Evolutionary conservation across 2,329 filamentous ascomycete species (phyloP).

Genomic region (Pseudocercospora macadamiae): DNA sequence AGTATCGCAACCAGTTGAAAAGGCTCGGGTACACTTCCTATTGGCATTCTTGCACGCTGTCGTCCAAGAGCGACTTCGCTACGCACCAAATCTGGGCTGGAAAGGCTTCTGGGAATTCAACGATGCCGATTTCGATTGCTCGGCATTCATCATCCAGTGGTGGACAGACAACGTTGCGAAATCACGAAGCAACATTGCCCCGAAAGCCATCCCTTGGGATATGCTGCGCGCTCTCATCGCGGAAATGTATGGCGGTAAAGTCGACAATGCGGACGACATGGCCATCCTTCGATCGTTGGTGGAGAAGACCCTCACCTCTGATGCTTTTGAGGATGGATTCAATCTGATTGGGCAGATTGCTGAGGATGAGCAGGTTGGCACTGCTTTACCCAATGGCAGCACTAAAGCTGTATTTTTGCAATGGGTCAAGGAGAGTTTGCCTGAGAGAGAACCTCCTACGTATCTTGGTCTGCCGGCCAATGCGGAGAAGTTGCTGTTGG

Average conservation of each 20-base stretch:
- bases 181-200: slow-evolving; percentile 88
- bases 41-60: slow-evolving; percentile 95
- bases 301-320: slow-evolving; percentile 75
- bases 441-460: slow-evolving; percentile 93
- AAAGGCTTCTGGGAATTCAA: slow-evolving; percentile 99
- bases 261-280: slow-evolving; percentile 89
- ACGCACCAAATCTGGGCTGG: slow-evolving; percentile 92
- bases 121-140: slow-evolving; percentile 98
- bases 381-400: slow-evolving; percentile 79
- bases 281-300: slow-evolving; percentile 73
- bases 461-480: slow-evolving; percentile 93
- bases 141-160: slow-evolving; percentile 89
- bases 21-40: slow-evolving; percentile 84
- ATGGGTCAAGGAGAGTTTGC: slow-evolving; percentile 83
- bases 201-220: slow-evolving; percentile 93
- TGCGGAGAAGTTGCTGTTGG: slow-evolving; percentile 90
- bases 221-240: slow-evolving; percentile 88
- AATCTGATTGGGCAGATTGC: slow-evolving; percentile 72
- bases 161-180: slow-evolving; percentile 86
- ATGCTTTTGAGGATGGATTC: slow-evolving; percentile 90
- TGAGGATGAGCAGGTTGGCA: slow-evolving; percentile 44
- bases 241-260: slow-evolving; percentile 97
- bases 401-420: slow-evolving; percentile 81
- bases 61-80: slow-evolving; percentile 89
- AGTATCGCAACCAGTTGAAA: slow-evolving; percentile 83